phyloP scores from a whole-genome alignment of 2,329 filamentous ascomycete genomes.

The Paracamarosporium sp. region DNA sequence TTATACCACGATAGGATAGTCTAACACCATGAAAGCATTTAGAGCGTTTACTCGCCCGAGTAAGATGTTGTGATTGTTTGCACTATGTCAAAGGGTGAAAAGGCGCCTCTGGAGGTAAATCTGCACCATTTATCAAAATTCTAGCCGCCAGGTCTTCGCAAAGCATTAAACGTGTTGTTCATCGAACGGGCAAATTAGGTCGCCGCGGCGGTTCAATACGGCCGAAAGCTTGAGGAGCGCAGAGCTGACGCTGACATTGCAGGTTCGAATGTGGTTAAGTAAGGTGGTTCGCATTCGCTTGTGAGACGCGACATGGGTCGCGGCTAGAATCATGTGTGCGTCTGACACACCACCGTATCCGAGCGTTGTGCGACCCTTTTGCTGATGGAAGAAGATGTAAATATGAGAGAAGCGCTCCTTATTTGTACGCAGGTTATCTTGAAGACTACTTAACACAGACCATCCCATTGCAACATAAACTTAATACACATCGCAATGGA shows the following conservation, averaged over 20 bases:
- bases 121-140: no score
- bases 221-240: background rate
- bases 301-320: background rate
- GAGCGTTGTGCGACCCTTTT: background rate
- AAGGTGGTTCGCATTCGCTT: background rate
- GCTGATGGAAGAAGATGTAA: background rate
- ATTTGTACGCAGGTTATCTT: background rate
- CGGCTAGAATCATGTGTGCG: background rate
- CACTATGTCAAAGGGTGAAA: no score
- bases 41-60: no score
- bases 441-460: no score
- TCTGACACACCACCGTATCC: background rate
- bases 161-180: no score
- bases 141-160: no score
- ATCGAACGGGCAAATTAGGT: background rate
- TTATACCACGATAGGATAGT: no score
- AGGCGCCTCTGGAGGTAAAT: no score
- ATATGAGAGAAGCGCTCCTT: background rate
- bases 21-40: no score
- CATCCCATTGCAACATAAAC: background rate
- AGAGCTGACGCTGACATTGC: background rate
- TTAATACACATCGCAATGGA: background rate
- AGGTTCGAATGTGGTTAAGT: background rate
- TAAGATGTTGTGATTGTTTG: no score
- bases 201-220: background rate